Base-by-base conservation (phyloP, 495 filamentous ascomycete genomes). In the Jackrogersella minutella region DNA sequence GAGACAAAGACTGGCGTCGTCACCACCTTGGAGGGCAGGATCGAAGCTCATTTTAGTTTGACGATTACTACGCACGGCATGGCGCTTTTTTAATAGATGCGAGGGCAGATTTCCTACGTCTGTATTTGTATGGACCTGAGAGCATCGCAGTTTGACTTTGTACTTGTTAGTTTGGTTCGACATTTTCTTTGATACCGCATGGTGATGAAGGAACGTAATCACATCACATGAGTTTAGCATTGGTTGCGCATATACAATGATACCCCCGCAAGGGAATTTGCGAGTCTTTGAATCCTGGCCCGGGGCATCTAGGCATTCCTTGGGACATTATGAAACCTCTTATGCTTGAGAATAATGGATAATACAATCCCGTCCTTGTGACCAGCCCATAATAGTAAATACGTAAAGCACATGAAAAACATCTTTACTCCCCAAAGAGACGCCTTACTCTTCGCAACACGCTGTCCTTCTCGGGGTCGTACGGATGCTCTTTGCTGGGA, bases 391-490 rank as follows among this genome's bases (percentile, higher is more conserved):
- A 63, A 26, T 28, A 60, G 33, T 55, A 13, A 16, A 17, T 59
- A 16, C 39, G 21, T 41, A 6, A 49, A 49, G 33, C 16, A 13
- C 36, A 13, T 53, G 13, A 17, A 26, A 13, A 22, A 41, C 10
- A 1, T n/a, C 17, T 44, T 57, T 87, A 97, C 78, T 97, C 94
- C 58, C 94, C 94, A 85, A 97, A 97, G 59, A 98, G 76, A 65
- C 93, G 88, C 71, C 91, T 85, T 55, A 98, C 96, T 70, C 95
- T 86, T 76, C 91, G 91, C 77, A 98, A 74, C 33, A 99, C 95
- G 74, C 93, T 98, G 78, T 99, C 95, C 82, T 99, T 99, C 80
- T 99, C 95, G 0, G 95, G 95, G 68, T 99, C 96, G 71, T 98
- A 99, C 6, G 95, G 95, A 72, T 99, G 95, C 74, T 99, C 95